A percentile compares a stretch with the other conserved stretches of the same genome.
These are phyloP conservation scores for Pleurotus platypus DNA, from an alignment of 768 basidiomycete genomes.

Conservation along the genomic window DNA sequence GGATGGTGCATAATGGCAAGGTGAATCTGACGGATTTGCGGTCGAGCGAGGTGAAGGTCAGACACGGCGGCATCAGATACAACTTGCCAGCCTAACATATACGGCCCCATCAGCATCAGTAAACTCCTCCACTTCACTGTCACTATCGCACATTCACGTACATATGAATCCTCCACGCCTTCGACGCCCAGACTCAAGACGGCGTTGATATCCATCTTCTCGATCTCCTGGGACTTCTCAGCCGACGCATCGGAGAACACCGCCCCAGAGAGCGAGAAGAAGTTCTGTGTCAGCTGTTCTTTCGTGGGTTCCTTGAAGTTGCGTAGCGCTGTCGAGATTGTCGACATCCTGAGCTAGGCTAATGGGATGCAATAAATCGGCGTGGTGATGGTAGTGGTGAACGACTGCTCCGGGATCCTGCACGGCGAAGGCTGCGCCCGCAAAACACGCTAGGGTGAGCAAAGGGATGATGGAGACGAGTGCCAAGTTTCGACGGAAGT, in stretches of 20 bases:
- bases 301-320: constrained; percentile 91
- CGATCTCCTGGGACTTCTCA: constrained; percentile 36
- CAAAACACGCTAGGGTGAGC: background rate
- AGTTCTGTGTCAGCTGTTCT: constrained; percentile 79
- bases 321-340: constrained; percentile 83
- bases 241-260: constrained; percentile 18
- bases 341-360: constrained; percentile 48
- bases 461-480: background rate
- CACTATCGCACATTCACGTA: constrained; percentile 40
- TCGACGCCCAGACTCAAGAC: constrained; percentile 76
- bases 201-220: constrained; percentile 86
- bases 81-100: constrained; percentile 78
- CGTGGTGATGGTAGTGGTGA: background rate
- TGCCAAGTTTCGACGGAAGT: background rate
- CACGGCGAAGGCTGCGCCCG: background rate
- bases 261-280: constrained; percentile 76
- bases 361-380: background rate
- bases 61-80: constrained; percentile 83
- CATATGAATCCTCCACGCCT: constrained; percentile 90
- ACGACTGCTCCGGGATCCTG: background rate
- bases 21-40: constrained; percentile 90
- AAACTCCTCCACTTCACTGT: too few relatives aligned
- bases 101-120: background rate
- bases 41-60: constrained; percentile 88
- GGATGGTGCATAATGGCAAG: constrained; percentile 86